Conservation (phyloP, 2,329 filamentous ascomycete genomes). For the Bipolaris oryzae region DNA sequence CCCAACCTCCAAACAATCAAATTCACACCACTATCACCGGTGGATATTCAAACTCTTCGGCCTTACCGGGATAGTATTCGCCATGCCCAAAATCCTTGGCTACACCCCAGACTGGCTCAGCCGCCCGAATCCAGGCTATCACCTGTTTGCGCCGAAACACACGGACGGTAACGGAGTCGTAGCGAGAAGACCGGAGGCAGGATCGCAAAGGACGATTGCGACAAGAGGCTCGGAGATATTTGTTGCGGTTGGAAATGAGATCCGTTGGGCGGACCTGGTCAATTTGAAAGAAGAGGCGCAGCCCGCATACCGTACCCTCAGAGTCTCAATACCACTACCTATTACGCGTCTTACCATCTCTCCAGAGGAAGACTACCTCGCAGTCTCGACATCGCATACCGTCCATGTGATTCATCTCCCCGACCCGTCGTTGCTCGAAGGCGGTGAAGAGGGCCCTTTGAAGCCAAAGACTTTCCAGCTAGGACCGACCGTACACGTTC, state of each 20-base stretch:
- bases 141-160: slow-evolving; percentile 70
- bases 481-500: slow-evolving; percentile 90
- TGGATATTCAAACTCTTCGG: slow-evolving; percentile 6
- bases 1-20: background rate
- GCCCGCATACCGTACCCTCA: slow-evolving; percentile 60
- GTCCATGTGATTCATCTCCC: slow-evolving; percentile 88
- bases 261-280: slow-evolving; percentile 87
- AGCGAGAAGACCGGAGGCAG: slow-evolving; percentile 35
- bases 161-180: slow-evolving; percentile 37
- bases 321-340: slow-evolving; percentile 76
- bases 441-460: slow-evolving; percentile 68
- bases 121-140: slow-evolving; percentile 75
- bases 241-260: slow-evolving; percentile 83
- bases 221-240: slow-evolving; percentile 86
- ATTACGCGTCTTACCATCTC: slow-evolving; percentile 87
- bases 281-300: slow-evolving; percentile 68
- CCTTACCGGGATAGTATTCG: slow-evolving; percentile 5
- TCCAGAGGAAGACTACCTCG: slow-evolving; percentile 79
- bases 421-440: slow-evolving; percentile 75
- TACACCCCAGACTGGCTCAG: slow-evolving; percentile 89
- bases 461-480: slow-evolving; percentile 87
- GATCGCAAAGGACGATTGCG: slow-evolving; percentile 70
- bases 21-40: slow-evolving; percentile 4
- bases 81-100: slow-evolving; percentile 86
- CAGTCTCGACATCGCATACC: slow-evolving; percentile 84